Evolutionary conservation across 495 filamentous ascomycete genomes (phyloP), one percentile per base, ranked within the genome.

Genomic region (Cryomyces minteri): DNA sequence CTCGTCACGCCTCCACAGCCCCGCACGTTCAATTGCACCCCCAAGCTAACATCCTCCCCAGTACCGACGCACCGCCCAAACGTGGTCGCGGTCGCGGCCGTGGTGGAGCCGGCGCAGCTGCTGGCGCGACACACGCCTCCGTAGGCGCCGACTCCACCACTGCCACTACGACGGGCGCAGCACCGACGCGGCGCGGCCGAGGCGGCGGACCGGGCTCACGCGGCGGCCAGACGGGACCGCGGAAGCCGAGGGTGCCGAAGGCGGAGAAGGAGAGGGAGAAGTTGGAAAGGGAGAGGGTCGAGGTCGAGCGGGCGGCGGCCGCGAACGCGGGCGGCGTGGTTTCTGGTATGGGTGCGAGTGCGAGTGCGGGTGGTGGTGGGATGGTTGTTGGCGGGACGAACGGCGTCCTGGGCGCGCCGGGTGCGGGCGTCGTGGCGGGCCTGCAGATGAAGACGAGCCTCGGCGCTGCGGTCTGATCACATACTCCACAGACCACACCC

Each of bases 201-300:
- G 54, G 64, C 41, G 79, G 81, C 41, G 80, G 82, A 4, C 76
- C 83, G 3, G 82, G 84, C 2, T 82, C 82, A 10, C 70, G 85
- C 30, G 87, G 86, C 37, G 84, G 84, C 25, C 61, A 64, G n/a
- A 80, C 77, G 4, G n/a, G n/a, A n/a, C 73, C 77, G 30, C 68
- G 88, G 47, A 92, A 90, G 52, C 79, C 82, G 10, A 71, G 88
- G 9, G 74, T 81, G 45, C 82, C 79, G 31, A 95, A 94, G 61
- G 76, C 82, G 31, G 77, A 76, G 41, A n/a, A n/a, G 67, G 74
- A 10, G 67, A 68, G 36, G 59, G 64, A 92, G 61, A 87, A 85
- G 61, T 67, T 73, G 40, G 75, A 81, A 53, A 66, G 76, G 45
- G 80, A 85, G 53, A 66, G 65, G 62, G 65, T n/a, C n/a, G n/a